These are phyloP conservation scores for Rauvolfia tetraphylla DNA, from an alignment of 257 asterid species.

Conservation along the genomic window DNA sequence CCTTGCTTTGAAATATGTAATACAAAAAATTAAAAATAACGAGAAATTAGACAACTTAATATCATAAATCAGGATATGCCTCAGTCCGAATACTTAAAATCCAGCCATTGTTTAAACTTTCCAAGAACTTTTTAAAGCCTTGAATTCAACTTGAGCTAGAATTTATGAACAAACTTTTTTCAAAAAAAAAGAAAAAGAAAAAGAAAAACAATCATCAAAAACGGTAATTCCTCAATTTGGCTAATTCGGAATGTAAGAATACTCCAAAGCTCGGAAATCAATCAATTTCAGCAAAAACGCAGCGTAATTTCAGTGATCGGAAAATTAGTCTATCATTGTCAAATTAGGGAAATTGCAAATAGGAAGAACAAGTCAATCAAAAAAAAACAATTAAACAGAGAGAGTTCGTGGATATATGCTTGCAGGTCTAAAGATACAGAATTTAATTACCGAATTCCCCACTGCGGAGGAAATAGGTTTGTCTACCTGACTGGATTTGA, in stretches of 20 bases:
- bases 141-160: neutral
- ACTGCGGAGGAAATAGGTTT: neutral
- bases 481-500: neutral
- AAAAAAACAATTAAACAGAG: no score
- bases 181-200: no score
- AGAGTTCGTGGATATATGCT: neutral
- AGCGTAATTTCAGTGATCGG: constrained; percentile 4
- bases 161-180: neutral
- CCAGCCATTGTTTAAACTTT: neutral
- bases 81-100: neutral
- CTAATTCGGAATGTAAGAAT: neutral
- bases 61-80: neutral
- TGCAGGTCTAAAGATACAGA: neutral
- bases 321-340: neutral
- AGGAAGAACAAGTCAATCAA: neutral
- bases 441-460: neutral
- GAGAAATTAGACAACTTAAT: neutral
- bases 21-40: neutral
- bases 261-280: neutral
- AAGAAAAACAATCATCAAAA: neutral
- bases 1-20: neutral
- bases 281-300: neutral
- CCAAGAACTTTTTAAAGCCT: neutral
- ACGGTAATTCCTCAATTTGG: neutral
- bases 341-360: neutral